These are phyloP conservation scores for Sphaerulina vaccinii DNA, from an alignment of 2,329 filamentous ascomycete species.

Conservation along the genomic window DNA sequence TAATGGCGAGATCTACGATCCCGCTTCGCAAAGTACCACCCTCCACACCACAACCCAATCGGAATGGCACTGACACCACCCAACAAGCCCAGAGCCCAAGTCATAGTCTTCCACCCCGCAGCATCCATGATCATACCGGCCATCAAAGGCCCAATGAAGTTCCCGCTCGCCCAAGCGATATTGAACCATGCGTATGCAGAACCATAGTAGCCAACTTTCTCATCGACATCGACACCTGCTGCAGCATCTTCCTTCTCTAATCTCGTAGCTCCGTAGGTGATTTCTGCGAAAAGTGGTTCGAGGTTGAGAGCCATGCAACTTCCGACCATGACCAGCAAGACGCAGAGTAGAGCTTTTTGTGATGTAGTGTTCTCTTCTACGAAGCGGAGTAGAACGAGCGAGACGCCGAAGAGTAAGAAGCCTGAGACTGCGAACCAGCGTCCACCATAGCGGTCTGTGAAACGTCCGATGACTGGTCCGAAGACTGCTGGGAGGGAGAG, in stretches of 20 bases:
- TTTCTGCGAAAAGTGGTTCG: slow-evolving; percentile 27
- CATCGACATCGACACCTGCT: not conserved
- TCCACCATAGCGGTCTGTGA: slow-evolving; percentile 23
- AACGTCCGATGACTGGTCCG: slow-evolving; percentile 25
- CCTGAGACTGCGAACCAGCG: slow-evolving; percentile 24
- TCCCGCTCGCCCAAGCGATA: slow-evolving; percentile 28
- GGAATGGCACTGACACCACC: slow-evolving; percentile 51
- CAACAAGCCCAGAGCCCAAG: slow-evolving; percentile 34
- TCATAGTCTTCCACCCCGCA: slow-evolving; percentile 30
- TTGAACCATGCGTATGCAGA: slow-evolving; percentile 53
- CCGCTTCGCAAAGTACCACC: slow-evolving; percentile 12
- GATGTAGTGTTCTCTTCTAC: slow-evolving; percentile 14
- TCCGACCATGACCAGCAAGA: slow-evolving; percentile 22
- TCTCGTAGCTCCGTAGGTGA: slow-evolving; percentile 21
- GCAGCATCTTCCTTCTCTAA: slow-evolving; percentile 14
- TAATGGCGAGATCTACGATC: too few relatives aligned
- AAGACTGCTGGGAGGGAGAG: slow-evolving; percentile 25
- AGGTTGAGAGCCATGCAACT: slow-evolving; percentile 22
- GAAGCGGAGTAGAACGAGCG: slow-evolving; percentile 21
- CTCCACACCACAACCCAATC: slow-evolving; percentile 32
- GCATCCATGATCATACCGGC: slow-evolving; percentile 28
- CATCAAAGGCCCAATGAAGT: slow-evolving; percentile 27
- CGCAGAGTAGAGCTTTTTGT: slow-evolving; percentile 24
- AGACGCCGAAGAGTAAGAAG: slow-evolving; percentile 17
- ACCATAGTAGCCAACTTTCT: slow-evolving; percentile 37